These are phyloP conservation scores for Candida tammaniensis DNA, from an alignment of 805 yeast genomes.

Conservation along the genomic window DNA sequence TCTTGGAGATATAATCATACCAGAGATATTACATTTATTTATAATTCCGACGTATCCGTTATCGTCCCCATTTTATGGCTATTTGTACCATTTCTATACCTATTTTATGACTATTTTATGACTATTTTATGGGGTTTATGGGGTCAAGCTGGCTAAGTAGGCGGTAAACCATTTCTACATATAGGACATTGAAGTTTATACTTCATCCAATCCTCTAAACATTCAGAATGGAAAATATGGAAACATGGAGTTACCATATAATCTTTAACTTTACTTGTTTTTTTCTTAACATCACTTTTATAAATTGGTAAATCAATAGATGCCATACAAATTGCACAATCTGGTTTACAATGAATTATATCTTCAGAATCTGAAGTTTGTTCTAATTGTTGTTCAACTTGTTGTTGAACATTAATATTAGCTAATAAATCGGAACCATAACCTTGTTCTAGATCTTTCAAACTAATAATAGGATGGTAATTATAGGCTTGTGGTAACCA, in stretches of 20 bases:
- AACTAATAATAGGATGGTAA: conserved; percentile 67
- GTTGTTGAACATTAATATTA: conserved; percentile 25
- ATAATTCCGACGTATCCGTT: no score
- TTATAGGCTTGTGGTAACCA: conserved; percentile 80
- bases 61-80: no score
- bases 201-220: conserved; percentile 91
- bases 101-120: no score
- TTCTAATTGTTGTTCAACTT: no score
- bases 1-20: no score
- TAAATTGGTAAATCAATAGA: conserved; percentile 58
- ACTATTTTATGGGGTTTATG: no score
- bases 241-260: conserved; percentile 90
- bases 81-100: no score
- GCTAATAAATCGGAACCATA: conserved; percentile 52
- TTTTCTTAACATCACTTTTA: conserved; percentile 11
- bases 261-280: conserved; percentile 27
- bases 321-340: conserved; percentile 90
- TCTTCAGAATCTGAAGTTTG: conserved; percentile 22
- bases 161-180: conserved; percentile 83
- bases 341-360: conserved; percentile 47
- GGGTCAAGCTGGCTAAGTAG: no score
- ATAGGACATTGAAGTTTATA: conserved; percentile 92
- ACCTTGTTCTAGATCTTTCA: conserved; percentile 61
- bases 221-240: conserved; percentile 86
- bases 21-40: no score